phyloP scores from a whole-genome alignment of 768 basidiomycete genomes.

The Kwoniella europaea region DNA sequence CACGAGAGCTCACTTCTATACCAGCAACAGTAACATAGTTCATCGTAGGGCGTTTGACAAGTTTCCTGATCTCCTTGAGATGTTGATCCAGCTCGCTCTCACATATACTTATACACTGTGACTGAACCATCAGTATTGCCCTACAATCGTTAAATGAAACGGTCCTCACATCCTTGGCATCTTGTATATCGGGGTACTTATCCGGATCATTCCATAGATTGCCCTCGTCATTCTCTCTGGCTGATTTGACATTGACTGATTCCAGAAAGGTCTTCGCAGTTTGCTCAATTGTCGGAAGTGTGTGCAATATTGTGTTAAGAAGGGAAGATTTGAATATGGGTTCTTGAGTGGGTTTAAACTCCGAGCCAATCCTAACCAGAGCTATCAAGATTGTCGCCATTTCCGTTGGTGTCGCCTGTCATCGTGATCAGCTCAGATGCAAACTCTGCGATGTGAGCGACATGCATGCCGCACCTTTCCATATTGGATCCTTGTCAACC shows the following conservation, averaged over 20 bases:
- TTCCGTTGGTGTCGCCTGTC: slow-evolving; percentile 79
- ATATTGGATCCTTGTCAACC: slow-evolving; percentile 85
- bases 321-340: slow-evolving; percentile 69
- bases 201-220: slow-evolving; percentile 70
- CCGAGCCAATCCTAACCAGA: slow-evolving; percentile 70
- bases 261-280: slow-evolving; percentile 65
- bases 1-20: slow-evolving; percentile 67
- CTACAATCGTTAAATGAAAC: background rate
- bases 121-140: slow-evolving; percentile 8
- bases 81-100: slow-evolving; percentile 76
- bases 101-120: slow-evolving; percentile 69
- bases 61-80: slow-evolving; percentile 73
- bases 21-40: slow-evolving; percentile 70
- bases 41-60: slow-evolving; percentile 73
- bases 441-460: no score
- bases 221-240: slow-evolving; percentile 71
- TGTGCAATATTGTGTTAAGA: slow-evolving; percentile 71
- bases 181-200: slow-evolving; percentile 66
- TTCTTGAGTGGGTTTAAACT: slow-evolving; percentile 63
- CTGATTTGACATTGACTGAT: slow-evolving; percentile 68
- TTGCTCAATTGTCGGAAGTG: slow-evolving; percentile 70
- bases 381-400: slow-evolving; percentile 75
- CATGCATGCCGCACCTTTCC: slow-evolving; percentile 68
- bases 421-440: slow-evolving; percentile 45
- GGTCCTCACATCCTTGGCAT: slow-evolving; percentile 66